Base-by-base conservation (phyloP, 768 basidiomycete species). In the Amanita rimosa region DNA sequence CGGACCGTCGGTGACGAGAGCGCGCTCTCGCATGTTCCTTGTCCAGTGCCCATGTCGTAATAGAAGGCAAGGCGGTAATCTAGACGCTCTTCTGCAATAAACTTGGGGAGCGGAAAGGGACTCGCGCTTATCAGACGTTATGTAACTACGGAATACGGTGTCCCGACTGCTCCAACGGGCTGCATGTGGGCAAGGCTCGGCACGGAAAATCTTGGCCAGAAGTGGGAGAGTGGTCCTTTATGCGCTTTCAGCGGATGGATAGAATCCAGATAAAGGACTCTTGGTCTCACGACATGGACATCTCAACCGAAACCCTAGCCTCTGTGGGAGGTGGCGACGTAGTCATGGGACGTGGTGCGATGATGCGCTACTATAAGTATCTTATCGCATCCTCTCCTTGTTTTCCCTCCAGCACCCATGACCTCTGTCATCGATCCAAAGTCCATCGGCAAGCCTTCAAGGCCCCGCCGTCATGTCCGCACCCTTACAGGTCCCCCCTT, bases 381-480 rank as follows among this genome's bases (percentile, higher is more conserved):
- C 42, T 46, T 17, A 46, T 50, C 47, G 45, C 49, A 14, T 35
- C 41, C 41, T 8, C 22, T 34, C 50, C 40, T 31, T 42, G 43
- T 14, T 43, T 46, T 50, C 48, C 42, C 51, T 42, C 53, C 52
- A 48, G 41, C 52, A 43, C 60, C 60, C 57, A 83, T 83, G 81
- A 81, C 81, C 52, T 79, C 80, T 52, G 71, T 73, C 41, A 72
- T 83, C 58, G 83, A 85, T 60, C 71, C 79, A 27, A 67, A 76
- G 54, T 65, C 73, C 21, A 85, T 85, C 38, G 83, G 83, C n/a
- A 76, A 65, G 58, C 73, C 78, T n/a, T 66, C 62, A 31, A 68
- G 74, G 33, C 70, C 76, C 19, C 73, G 81, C 52, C 73, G 78
- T 52, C 85, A 86, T 67, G 80, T 83, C 46, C 74, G 85, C 40